phyloP scores from a whole-genome alignment of 2,329 filamentous ascomycete species.

The Clonostachys rhizophaga region DNA sequence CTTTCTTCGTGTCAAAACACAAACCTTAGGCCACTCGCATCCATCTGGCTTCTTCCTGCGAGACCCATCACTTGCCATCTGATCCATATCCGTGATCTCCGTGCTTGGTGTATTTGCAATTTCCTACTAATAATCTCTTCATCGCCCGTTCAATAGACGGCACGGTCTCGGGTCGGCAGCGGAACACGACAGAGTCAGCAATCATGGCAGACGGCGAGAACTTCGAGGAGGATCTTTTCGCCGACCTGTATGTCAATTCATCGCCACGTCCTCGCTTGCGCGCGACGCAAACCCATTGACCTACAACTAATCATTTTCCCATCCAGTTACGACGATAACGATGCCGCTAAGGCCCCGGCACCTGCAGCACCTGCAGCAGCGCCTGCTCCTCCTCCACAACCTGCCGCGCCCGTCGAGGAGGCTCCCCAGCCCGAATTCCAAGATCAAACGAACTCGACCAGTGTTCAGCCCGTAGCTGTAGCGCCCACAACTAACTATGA shows the following conservation, averaged over 20 bases:
- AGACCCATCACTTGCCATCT: slow-evolving; percentile 4
- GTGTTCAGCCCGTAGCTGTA: slow-evolving; percentile 9
- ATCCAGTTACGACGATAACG: slow-evolving; percentile 62
- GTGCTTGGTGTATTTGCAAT: too few species aligned
- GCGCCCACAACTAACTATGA: not conserved
- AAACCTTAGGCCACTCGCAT: too few species aligned
- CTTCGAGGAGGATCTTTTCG: slow-evolving; percentile 91
- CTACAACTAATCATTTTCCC: not conserved
- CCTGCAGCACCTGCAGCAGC: slow-evolving; percentile 16
- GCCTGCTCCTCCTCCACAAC: slow-evolving; percentile 7
- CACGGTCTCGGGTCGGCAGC: too few species aligned
- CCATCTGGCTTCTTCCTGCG: not conserved
- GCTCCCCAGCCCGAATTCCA: slow-evolving; percentile 1
- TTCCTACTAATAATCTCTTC: not conserved
- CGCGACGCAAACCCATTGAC: not conserved
- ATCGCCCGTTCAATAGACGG: not conserved
- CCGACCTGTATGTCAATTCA: slow-evolving; percentile 70
- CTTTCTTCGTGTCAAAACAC: too few species aligned
- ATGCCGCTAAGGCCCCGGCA: slow-evolving; percentile 30
- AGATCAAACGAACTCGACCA: slow-evolving; percentile 8
- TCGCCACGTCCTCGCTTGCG: not conserved
- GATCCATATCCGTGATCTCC: too few species aligned
- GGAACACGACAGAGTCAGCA: slow-evolving; percentile 9
- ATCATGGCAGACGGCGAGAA: slow-evolving; percentile 76
- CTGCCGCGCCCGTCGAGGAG: slow-evolving; percentile 11